These are phyloP conservation scores for Starmerella gropengiesseri DNA, from an alignment of 805 yeast genomes.

Conservation along the genomic window DNA sequence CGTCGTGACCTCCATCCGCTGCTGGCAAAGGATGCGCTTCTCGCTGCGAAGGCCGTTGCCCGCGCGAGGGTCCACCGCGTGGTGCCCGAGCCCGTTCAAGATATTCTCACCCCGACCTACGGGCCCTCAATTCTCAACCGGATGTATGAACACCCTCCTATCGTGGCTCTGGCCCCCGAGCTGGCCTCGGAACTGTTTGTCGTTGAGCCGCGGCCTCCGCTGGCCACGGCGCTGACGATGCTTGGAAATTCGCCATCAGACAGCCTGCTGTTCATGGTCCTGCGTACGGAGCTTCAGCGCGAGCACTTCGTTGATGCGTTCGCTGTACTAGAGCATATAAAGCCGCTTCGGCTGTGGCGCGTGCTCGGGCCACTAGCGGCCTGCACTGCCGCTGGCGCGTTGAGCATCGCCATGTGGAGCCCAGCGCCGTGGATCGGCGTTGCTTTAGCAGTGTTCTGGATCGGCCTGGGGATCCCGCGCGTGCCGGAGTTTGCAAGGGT, in stretches of 20 bases:
- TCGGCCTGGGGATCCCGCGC: not conserved
- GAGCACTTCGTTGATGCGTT: constrained; percentile 4
- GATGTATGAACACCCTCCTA: not conserved
- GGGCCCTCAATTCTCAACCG: not conserved
- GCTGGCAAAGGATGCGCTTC: constrained; percentile 13
- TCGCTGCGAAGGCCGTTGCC: constrained; percentile 11
- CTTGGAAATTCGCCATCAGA: not conserved
- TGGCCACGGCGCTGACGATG: not conserved
- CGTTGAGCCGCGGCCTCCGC: constrained; percentile 2
- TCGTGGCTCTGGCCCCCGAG: not conserved
- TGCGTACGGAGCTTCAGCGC: constrained; percentile 12
- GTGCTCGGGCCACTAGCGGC: not conserved
- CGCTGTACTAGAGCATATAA: not conserved
- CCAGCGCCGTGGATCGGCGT: constrained; percentile 6
- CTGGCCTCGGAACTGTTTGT: not conserved
- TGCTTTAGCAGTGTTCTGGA: constrained; percentile 11
- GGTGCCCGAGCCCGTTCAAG: not conserved
- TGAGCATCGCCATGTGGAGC: constrained; percentile 7
- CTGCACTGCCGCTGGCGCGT: too few species aligned
- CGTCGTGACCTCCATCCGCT: constrained; percentile 3
- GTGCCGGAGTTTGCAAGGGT: constrained; percentile 2
- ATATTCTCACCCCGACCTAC: not conserved
- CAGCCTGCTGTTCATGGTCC: not conserved
- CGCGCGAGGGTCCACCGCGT: not conserved
- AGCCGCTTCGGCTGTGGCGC: not conserved